phyloP scores from a whole-genome alignment of 2,329 filamentous ascomycete species.

The Colletotrichum sp. region DNA sequence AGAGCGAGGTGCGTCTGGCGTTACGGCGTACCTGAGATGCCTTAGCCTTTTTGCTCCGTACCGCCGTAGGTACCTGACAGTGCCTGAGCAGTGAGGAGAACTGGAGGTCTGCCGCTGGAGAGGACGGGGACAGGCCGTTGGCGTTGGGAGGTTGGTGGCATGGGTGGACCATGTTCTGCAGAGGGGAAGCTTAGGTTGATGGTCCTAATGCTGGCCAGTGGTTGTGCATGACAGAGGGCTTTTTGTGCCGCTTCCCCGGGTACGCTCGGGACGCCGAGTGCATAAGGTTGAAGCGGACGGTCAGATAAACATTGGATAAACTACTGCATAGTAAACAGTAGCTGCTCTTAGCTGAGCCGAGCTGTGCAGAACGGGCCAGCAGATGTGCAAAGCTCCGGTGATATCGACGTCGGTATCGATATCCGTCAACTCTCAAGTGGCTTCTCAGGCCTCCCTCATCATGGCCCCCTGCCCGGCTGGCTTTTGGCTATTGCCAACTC shows the following conservation, averaged over 20 bases:
- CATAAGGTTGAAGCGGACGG: constrained; percentile 9
- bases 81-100: neutral
- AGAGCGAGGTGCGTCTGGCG: neutral
- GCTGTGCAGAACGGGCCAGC: neutral
- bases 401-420: neutral
- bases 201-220: neutral
- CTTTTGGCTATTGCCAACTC: neutral
- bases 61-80: neutral
- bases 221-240: constrained; percentile 7
- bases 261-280: constrained; percentile 3
- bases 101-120: neutral
- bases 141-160: neutral
- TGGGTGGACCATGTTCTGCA: constrained; percentile 14
- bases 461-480: neutral
- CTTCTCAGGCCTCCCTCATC: neutral
- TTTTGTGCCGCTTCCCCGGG: constrained; percentile 11
- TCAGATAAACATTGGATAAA: constrained; percentile 17
- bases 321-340: neutral
- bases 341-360: neutral
- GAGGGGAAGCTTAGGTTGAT: neutral
- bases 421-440: neutral
- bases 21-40: neutral
- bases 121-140: neutral
- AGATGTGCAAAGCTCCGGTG: neutral
- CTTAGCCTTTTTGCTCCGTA: neutral